Base-by-base conservation (phyloP, 2,329 filamentous ascomycete species). In the Pseudocercospora macadamiae region DNA sequence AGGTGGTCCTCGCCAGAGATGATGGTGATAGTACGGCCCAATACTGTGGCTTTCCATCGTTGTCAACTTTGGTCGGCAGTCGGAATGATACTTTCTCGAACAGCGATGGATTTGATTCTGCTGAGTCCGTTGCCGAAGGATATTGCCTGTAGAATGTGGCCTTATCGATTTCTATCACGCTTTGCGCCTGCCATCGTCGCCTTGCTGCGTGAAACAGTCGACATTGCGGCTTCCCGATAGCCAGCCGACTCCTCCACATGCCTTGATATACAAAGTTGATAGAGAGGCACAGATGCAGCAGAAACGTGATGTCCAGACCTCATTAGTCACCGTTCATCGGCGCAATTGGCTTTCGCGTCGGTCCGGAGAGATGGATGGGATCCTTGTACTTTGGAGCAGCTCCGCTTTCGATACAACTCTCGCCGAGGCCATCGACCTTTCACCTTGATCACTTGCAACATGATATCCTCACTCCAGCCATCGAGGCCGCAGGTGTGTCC, bases 1-100 rank as follows among this genome's bases (percentile, higher is more conserved):
- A 87, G 0, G 89, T 89, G 0, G 92, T 96, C 72, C 93, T 90
- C 0, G 90, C 90, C 1, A 87, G 84, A 1, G 89, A 84, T 0
- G 89, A 92, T 0, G 91, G 86, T 0, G 91, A 92, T 23, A 97
- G 81, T 36, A 99, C 80, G 36, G 90, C 89, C 93, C 93, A 97
- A 72, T 91, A 85, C 65, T 89, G 83, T 68, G 39, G 21, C 10
- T 49, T 53, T 2, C 51, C 51, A 16, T 48, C 42, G 19, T 59
- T 37, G n/a, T 58, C 48, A 19, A 51, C 28, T 6, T 21, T 48
- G 4, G 26, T 26, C 0, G 88, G 84, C 0, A 97, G 77, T 36
- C 83, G 82, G 70, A 97, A 90, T 55, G 75, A 85, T 65, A 97
- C 73, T 54, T 86, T 79, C 3, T 83, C 80, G 71, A 96, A 96